A percentile compares a stretch with the other conserved stretches of the same genome.
phyloP scores from a whole-genome alignment of 495 filamentous ascomycete species.

The Xylaria acuta region DNA sequence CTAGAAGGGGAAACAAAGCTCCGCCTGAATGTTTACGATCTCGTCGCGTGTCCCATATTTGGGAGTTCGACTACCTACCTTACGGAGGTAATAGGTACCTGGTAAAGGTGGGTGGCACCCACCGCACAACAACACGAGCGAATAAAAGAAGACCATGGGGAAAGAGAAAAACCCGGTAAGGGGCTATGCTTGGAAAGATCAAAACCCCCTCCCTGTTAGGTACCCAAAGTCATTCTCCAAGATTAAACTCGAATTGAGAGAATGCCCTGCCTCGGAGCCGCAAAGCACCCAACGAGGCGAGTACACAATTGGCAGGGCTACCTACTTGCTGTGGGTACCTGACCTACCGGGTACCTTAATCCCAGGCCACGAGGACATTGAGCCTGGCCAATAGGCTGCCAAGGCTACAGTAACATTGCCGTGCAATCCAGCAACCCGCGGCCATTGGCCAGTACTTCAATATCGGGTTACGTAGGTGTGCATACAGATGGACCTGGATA shows the following conservation, averaged over 20 bases:
- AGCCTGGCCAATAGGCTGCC: conserved; percentile 15
- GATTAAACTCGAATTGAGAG: neutral
- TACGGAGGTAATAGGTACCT: neutral
- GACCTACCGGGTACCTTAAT: conserved; percentile 25
- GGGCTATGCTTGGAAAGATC: neutral
- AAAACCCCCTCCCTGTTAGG: neutral
- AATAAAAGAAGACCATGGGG: neutral
- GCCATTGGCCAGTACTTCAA: conserved; percentile 20
- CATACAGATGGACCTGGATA: neutral
- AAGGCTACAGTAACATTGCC: conserved; percentile 11
- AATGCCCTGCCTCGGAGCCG: conserved; percentile 7
- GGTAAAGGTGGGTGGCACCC: neutral
- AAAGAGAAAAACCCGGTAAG: neutral
- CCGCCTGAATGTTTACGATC: neutral
- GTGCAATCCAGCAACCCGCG: neutral
- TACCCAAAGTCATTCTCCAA: neutral
- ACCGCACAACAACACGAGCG: neutral
- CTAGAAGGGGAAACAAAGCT: neutral
- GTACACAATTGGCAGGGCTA: conserved; percentile 8
- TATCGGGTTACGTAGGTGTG: conserved; percentile 15
- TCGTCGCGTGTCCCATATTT: conserved; percentile 4
- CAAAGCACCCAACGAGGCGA: neutral
- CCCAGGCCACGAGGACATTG: conserved; percentile 15
- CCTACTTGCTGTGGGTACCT: neutral
- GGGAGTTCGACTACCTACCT: neutral